Evolutionary conservation across 768 basidiomycete species (phyloP), one percentile per base, ranked within the genome.

Genomic region (Cyathus striatus): DNA sequence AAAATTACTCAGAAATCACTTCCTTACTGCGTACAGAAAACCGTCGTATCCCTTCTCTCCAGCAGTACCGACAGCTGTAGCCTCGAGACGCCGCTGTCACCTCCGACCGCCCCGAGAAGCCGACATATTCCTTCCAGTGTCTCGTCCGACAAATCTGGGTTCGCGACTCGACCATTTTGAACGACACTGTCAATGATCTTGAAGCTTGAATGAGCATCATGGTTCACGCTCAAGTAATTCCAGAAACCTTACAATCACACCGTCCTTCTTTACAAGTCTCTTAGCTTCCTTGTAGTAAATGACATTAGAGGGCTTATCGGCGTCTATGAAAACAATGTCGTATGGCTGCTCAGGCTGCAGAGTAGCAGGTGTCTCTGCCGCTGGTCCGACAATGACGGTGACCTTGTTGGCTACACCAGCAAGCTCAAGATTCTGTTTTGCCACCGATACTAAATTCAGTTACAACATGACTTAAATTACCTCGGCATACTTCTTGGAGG

Each of bases 321-420:
- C 85, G 59, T 86, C 84, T 48, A 86, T 82, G 66, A 86, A 88
- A 2, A 70, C 69, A 16, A 88, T 58, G 57, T 86, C 84, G 56
- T 82, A 86, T 1, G 70, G 72, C 3, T 61, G 58, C 7, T 70
- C 68, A 5, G 79, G 58, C 6, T 69, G 60, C 23, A 86, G 59
- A 33, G 61, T 65, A 18, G 59, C 61, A 33, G 86, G 63, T 0
- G 73, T 69, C 3, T 79, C 73, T 3, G 62, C 59, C 1, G 78
- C 83, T 24, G 71, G 65, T 0, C 79, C 81, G 23, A 75, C 57
- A 33, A 78, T 63, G 24, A 83, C 58, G 21, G 70, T 58, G 32
- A 77, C 66, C 54, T 77, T 76, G 36, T 56, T 46, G 4, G 67
- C 56, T 5, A 85, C 56, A 2, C 78, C 79, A 1, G 81, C 78